These are phyloP conservation scores for Asterella californica DNA, from an alignment of 225 moss, liverwort and hornwort genomes.

Conservation along the genomic window DNA sequence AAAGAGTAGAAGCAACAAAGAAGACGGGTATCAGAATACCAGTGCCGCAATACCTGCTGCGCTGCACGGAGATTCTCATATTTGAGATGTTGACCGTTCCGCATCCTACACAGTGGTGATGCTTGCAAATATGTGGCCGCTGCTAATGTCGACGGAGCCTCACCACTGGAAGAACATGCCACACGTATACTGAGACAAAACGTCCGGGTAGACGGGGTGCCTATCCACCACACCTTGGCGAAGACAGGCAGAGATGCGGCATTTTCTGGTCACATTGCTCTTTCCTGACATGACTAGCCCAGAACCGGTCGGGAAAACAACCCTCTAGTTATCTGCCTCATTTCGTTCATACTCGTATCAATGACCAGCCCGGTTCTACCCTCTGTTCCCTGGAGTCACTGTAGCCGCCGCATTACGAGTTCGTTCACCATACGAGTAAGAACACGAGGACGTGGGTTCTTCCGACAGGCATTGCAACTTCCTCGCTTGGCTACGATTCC, in stretches of 20 bases:
- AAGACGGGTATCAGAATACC: constrained; percentile 18
- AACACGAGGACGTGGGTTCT: not conserved
- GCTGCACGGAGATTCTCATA: constrained; percentile 27
- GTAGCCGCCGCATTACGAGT: not conserved
- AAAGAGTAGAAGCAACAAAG: constrained; percentile 15
- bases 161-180: constrained; percentile 2
- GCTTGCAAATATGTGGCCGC: not conserved
- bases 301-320: not conserved
- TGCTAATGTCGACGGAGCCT: not conserved
- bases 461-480: not conserved
- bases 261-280: constrained; percentile 20
- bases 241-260: constrained; percentile 8
- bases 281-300: constrained; percentile 1
- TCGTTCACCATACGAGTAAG: not conserved
- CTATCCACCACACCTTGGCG: constrained; percentile 18
- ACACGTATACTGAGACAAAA: not conserved
- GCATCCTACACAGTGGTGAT: constrained; percentile 22
- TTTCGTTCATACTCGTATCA: not conserved
- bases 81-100: constrained; percentile 22
- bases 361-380: not conserved
- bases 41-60: constrained; percentile 27
- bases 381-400: not conserved
- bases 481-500: not conserved
- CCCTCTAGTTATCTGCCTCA: not conserved
- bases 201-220: constrained; percentile 9